phyloP scores from a whole-genome alignment of 2,329 filamentous ascomycete species.

The Neonectria ditissima region DNA sequence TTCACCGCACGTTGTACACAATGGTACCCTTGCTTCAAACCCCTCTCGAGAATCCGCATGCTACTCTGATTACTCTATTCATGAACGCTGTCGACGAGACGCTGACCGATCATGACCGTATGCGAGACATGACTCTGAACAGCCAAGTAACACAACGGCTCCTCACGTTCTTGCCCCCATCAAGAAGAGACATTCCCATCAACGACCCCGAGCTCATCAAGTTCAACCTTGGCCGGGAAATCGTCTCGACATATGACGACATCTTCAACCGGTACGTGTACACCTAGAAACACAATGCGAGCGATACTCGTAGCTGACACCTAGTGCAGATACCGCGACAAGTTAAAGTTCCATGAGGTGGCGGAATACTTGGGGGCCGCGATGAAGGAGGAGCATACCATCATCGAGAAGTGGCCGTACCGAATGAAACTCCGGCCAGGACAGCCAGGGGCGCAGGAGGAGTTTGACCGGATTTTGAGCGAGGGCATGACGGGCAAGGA shows the following conservation, averaged over 20 bases:
- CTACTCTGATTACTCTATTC: constrained; percentile 28
- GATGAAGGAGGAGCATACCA: constrained; percentile 21
- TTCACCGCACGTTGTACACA: background rate
- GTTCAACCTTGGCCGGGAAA: background rate
- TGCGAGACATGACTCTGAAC: background rate
- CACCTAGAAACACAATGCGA: no score
- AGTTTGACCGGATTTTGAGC: constrained; percentile 9
- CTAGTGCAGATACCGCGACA: background rate
- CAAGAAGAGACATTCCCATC: background rate
- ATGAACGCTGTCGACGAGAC: constrained; percentile 10
- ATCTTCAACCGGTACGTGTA: background rate
- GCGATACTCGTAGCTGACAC: background rate
- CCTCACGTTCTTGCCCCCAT: background rate
- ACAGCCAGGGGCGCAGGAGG: background rate
- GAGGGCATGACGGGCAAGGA: background rate
- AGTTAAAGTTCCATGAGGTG: background rate
- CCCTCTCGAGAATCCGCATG: constrained; percentile 13
- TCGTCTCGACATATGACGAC: background rate
- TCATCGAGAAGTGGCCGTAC: constrained; percentile 25
- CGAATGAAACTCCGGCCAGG: constrained; percentile 9
- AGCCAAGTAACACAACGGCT: background rate
- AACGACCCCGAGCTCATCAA: constrained; percentile 9
- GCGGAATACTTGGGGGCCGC: background rate
- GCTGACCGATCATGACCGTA: background rate
- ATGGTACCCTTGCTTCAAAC: constrained; percentile 15